Evolutionary conservation across 1,139 yeast species (phyloP), one percentile per base, ranked within the genome.

Genomic region (Magnusiomyces suaveolens): DNA sequence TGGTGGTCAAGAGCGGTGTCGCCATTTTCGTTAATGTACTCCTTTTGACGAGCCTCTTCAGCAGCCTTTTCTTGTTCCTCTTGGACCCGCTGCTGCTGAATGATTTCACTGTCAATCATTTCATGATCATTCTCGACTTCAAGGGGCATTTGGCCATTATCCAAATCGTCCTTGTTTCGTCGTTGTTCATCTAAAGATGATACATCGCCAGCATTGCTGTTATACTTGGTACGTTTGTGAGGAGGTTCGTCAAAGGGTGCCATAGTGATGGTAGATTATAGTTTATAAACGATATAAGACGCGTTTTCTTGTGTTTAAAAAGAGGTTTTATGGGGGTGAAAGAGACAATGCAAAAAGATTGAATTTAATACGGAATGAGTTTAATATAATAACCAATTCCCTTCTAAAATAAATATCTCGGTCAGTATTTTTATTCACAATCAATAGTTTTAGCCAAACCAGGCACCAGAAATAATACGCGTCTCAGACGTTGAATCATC

Each of bases 51-150:
- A n/a, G n/a, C n/a, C n/a, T n/a, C n/a, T n/a, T n/a, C n/a, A n/a
- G n/a, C n/a, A n/a, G n/a, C n/a, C n/a, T 51, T 51, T 18, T 46
- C 41, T 39, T 51, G 43, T 20, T 46, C 54, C 21, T 50, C 48
- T 51, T 51, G 54, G n/a, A 23, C 44, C 18, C 43, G 54, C 41
- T 51, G 54, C 36, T 51, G 50, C 23, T 46, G 43, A 38, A 51
- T 51, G n/a, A 51, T 46, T 51, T 51, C 54, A 46, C 36, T 51
- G 44, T 51, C 54, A 24, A 51, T 51, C 33, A 46, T 46, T 14
- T 41, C 48, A 26, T 43, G 51, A 10, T 18, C 56, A 21, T 36
- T 4, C 44, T 41, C 44, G 25, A 41, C 44, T 41, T 41, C 20
- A 8, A 41, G 25, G 16, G 44, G n/a, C 12, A 50, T 20, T 14